phyloP scores from a whole-genome alignment of 176 grass and related monocot species.

The Eragrostis nindensis region DNA sequence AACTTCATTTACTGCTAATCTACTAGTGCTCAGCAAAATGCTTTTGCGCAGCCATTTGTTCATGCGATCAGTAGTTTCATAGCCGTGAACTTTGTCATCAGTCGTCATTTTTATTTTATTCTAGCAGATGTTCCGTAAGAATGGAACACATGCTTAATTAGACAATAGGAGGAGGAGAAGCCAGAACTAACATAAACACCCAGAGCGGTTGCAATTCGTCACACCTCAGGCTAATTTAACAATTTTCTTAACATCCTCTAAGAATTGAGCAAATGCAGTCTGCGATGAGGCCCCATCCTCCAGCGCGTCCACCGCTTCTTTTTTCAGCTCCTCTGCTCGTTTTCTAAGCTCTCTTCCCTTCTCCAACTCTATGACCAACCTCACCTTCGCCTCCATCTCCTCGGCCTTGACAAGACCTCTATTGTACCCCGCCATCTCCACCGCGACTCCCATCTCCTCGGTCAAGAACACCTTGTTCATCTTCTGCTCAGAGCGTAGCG shows the following conservation, averaged over 20 bases:
- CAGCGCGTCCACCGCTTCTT: constrained; percentile 19
- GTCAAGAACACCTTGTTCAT: constrained; percentile 40
- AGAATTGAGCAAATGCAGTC: constrained; percentile 27
- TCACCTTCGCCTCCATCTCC: constrained; percentile 37
- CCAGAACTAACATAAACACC: background rate
- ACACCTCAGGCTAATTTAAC: background rate
- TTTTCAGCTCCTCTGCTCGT: constrained; percentile 9
- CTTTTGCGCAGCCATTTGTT: too few relatives aligned
- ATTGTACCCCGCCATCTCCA: constrained; percentile 31
- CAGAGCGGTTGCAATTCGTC: too few relatives aligned
- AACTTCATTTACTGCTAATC: too few relatives aligned
- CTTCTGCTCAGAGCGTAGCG: constrained; percentile 40
- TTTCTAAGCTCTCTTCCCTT: constrained; percentile 22
- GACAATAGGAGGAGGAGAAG: background rate
- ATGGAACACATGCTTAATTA: background rate
- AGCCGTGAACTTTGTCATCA: background rate
- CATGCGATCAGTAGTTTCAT: background rate
- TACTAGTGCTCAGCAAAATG: too few relatives aligned
- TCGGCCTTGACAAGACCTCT: constrained; percentile 31
- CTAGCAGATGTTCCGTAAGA: background rate
- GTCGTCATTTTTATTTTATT: background rate
- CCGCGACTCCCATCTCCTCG: constrained; percentile 13
- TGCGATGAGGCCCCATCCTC: constrained; percentile 37
- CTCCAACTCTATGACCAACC: constrained; percentile 27
- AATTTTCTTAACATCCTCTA: constrained; percentile 4